Percentiles rank a stretch among this genome's conserved stretches.
phyloP scores from a whole-genome alignment of 768 basidiomycete species.

The Suillus plorans region DNA sequence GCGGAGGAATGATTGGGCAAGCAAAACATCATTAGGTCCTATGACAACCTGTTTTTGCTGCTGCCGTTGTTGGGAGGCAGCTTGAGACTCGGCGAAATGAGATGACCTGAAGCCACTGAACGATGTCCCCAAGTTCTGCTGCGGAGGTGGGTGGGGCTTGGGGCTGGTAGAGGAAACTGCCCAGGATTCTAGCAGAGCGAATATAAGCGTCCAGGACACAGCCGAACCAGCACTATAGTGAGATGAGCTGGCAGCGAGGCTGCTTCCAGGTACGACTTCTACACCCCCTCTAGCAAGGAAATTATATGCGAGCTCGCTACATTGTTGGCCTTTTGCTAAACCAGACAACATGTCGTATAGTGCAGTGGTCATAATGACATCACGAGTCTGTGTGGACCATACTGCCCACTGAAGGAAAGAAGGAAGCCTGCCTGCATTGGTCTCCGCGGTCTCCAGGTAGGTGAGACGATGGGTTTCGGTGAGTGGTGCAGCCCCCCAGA shows the following conservation, averaged over 20 bases:
- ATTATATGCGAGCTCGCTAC: conserved; percentile 85
- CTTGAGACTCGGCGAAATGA: conserved; percentile 18
- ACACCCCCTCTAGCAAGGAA: conserved; percentile 79
- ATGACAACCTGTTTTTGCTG: conserved; percentile 46
- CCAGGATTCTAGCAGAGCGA: conserved; percentile 76
- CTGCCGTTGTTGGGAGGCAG: conserved; percentile 39
- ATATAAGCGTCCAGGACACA: conserved; percentile 79
- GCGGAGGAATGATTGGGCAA: conserved; percentile 79
- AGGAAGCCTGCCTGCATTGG: conserved; percentile 60
- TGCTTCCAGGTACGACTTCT: conserved; percentile 64
- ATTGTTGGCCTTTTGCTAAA: conserved; percentile 78
- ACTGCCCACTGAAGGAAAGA: conserved; percentile 89
- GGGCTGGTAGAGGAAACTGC: conserved; percentile 50
- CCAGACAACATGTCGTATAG: conserved; percentile 89
- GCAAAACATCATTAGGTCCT: conserved; percentile 69
- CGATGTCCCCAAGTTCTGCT: conserved; percentile 37
- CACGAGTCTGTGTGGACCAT: conserved; percentile 77
- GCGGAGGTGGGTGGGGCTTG: conserved; percentile 43
- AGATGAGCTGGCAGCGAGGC: conserved; percentile 43
- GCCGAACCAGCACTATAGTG: conserved; percentile 49
- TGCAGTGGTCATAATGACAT: conserved; percentile 71
- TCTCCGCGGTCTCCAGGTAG: conserved; percentile 61
- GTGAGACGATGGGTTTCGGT: conserved; percentile 40
- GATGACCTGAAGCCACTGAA: conserved; percentile 32
- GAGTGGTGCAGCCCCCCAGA: conserved; percentile 71